phyloP scores from a whole-genome alignment of 495 filamentous ascomycete species.

The Clavariopsis aquatica region DNA sequence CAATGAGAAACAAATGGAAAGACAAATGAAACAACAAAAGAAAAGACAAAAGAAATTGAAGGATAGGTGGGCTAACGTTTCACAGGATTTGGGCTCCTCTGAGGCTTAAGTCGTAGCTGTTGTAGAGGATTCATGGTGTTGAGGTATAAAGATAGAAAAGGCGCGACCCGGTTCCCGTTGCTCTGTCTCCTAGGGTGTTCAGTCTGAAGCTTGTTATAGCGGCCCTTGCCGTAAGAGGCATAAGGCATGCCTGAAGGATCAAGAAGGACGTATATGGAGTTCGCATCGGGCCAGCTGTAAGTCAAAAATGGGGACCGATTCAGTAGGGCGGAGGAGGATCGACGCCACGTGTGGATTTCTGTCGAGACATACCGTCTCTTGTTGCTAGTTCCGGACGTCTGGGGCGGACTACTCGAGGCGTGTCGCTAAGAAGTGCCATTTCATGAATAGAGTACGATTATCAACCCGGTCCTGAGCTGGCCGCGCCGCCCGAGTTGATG shows the following conservation, averaged over 20 bases:
- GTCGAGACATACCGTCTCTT: neutral
- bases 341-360: slow-evolving; percentile 1
- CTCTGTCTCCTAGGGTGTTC: slow-evolving; percentile 2
- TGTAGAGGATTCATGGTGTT: slow-evolving; percentile 16
- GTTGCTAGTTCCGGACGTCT: neutral
- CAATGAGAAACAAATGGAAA: neutral
- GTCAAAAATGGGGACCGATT: neutral
- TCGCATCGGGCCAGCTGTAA: slow-evolving; percentile 2
- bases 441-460: neutral
- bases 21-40: neutral
- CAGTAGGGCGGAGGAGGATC: neutral
- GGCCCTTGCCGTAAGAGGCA: slow-evolving; percentile 8
- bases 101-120: neutral
- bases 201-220: slow-evolving; percentile 9
- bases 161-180: neutral
- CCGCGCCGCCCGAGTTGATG: neutral
- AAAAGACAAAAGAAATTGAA: slow-evolving; percentile 2
- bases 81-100: neutral
- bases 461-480: neutral
- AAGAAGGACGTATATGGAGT: slow-evolving; percentile 1
- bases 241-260: slow-evolving; percentile 17
- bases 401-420: neutral
- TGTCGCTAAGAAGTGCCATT: slow-evolving; percentile 14
- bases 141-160: slow-evolving; percentile 26
- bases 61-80: neutral